These are phyloP conservation scores for Hylodesmum podocarpum DNA, from an alignment of 306 rosid genomes.

Conservation along the genomic window DNA sequence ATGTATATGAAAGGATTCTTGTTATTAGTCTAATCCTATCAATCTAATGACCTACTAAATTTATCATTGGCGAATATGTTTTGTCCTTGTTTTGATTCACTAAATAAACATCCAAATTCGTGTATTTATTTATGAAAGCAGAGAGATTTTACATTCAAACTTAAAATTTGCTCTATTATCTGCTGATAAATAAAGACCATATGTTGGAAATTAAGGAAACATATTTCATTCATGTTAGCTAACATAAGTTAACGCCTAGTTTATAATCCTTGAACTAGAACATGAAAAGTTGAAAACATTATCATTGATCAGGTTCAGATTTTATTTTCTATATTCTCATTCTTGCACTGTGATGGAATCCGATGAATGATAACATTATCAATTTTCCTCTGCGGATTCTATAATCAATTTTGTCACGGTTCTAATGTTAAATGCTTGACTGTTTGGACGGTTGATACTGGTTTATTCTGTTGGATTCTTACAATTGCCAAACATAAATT, in stretches of 20 bases:
- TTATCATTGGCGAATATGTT: neutral
- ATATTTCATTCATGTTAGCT: neutral
- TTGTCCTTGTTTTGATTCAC: neutral
- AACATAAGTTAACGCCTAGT: neutral
- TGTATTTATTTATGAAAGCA: neutral
- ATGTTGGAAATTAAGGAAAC: neutral
- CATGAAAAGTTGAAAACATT: neutral
- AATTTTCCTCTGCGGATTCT: neutral
- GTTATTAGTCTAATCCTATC: neutral
- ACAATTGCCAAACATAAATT: neutral
- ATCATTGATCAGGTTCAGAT: neutral
- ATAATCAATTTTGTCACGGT: slow-evolving; percentile 6
- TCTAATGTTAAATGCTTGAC: neutral
- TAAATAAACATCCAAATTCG: neutral
- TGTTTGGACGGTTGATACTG: neutral
- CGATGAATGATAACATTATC: no score
- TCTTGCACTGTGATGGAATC: neutral
- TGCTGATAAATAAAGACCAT: neutral
- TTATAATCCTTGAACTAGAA: neutral
- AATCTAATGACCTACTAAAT: neutral
- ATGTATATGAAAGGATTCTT: neutral
- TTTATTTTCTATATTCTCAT: no score
- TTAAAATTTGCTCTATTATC: neutral
- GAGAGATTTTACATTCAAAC: neutral
- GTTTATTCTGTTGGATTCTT: neutral